Conservation (phyloP, 208 protist species). For the Acanthamoeba royreba region DNA sequence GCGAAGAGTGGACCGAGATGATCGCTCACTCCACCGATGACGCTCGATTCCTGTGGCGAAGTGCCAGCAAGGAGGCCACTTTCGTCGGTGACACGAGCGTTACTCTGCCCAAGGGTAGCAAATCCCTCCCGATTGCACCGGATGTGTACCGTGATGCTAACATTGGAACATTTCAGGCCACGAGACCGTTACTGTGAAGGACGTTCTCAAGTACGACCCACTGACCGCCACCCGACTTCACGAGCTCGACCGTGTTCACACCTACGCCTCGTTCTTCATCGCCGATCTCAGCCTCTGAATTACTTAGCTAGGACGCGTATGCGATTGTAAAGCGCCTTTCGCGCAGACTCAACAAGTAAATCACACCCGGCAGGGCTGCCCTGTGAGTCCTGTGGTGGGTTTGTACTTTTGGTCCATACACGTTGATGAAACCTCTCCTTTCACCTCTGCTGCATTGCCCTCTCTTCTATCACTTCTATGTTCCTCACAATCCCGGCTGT, state of each 20-base stretch:
- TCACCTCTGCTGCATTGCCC: too few relatives aligned
- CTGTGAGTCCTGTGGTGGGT: not conserved
- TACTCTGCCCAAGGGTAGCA: not conserved
- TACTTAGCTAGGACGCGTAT: too few relatives aligned
- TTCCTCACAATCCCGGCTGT: not conserved
- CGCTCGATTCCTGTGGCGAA: conserved; percentile 45
- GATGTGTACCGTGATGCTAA: not conserved
- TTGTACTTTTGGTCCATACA: not conserved
- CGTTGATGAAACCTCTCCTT: not conserved
- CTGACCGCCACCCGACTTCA: not conserved
- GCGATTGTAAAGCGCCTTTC: too few relatives aligned
- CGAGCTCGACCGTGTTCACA: conserved; percentile 47
- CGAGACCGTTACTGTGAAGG: not conserved
- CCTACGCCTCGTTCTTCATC: conserved; percentile 52
- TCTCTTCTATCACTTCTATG: too few relatives aligned
- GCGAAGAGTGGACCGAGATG: conserved; percentile 40
- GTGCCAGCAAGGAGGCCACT: conserved; percentile 29
- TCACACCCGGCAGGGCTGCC: not conserved
- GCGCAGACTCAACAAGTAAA: too few relatives aligned
- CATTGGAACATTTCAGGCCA: too few relatives aligned
- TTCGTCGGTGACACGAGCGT: conserved; percentile 34
- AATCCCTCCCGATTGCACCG: not conserved
- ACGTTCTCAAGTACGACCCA: conserved; percentile 16
- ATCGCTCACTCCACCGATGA: not conserved
- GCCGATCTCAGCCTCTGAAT: conserved; percentile 16